Conservation (phyloP, 495 filamentous ascomycete genomes). For the Physcia stellaris region DNA sequence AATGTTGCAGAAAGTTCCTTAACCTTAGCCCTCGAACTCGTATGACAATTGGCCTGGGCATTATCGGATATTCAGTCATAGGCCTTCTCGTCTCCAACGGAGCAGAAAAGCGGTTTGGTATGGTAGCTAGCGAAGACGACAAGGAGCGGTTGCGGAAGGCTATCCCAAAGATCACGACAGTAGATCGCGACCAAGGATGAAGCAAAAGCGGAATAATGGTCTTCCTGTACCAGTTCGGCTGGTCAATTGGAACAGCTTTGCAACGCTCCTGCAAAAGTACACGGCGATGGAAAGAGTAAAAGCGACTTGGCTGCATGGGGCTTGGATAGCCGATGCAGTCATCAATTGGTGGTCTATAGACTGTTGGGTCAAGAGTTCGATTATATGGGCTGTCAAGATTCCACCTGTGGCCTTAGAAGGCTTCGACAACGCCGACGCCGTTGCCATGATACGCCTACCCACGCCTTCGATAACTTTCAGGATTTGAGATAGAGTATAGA, state of each 20-base stretch:
- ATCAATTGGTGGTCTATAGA: neutral
- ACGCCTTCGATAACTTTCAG: too few relatives aligned
- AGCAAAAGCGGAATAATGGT: neutral
- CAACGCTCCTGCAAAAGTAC: neutral
- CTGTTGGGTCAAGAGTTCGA: neutral
- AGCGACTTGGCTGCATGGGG: too few relatives aligned
- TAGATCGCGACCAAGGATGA: constrained; percentile 4
- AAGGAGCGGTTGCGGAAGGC: constrained; percentile 34
- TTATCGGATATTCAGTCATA: constrained; percentile 50
- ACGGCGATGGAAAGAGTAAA: neutral
- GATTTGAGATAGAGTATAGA: neutral
- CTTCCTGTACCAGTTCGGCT: neutral
- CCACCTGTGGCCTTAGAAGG: too few relatives aligned
- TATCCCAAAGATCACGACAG: constrained; percentile 9
- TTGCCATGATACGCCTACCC: too few relatives aligned
- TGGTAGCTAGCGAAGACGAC: constrained; percentile 48
- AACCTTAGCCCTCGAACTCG: constrained; percentile 52
- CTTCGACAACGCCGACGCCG: neutral
- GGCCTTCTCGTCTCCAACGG: constrained; percentile 44
- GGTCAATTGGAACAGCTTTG: neutral
- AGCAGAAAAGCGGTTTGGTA: constrained; percentile 47
- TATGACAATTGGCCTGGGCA: constrained; percentile 46
- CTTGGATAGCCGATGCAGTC: neutral
- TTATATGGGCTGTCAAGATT: neutral
- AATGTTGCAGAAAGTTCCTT: too few relatives aligned